phyloP scores from a whole-genome alignment of 352 stramenopile genomes.

The Phytophthora citricola region DNA sequence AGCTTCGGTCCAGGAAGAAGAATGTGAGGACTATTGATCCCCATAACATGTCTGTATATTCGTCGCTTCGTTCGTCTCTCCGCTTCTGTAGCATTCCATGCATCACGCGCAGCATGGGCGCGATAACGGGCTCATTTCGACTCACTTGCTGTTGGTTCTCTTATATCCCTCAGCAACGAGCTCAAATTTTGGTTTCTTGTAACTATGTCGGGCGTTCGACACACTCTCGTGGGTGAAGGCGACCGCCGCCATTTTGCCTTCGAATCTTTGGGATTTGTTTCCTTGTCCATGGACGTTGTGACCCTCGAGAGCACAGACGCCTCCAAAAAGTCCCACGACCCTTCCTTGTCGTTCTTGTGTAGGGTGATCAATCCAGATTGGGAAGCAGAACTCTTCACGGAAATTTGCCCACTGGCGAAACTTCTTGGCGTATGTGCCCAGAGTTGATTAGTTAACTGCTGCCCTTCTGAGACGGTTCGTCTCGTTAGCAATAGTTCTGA shows the following conservation, averaged over 20 bases:
- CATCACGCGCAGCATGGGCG: conserved; percentile 31
- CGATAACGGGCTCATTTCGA: conserved; percentile 38
- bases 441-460: too few relatives aligned
- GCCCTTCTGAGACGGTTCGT: too few relatives aligned
- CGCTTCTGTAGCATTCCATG: not conserved
- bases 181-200: conserved; percentile 27
- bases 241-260: not conserved
- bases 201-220: conserved; percentile 31
- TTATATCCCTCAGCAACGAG: conserved; percentile 37
- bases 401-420: not conserved
- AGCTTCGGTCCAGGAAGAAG: conserved; percentile 38
- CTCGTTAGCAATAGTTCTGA: too few relatives aligned
- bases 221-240: conserved; percentile 17
- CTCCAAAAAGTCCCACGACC: not conserved
- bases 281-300: not conserved
- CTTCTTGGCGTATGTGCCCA: not conserved
- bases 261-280: not conserved
- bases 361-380: not conserved
- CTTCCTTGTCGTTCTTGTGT: not conserved
- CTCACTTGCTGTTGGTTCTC: conserved; percentile 34
- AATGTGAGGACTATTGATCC: conserved; percentile 27
- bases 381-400: not conserved
- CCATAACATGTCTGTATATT: conserved; percentile 11
- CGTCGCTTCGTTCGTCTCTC: not conserved
- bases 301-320: not conserved